Base-by-base conservation (phyloP, 2,329 filamentous ascomycete genomes). In the Cadophora gregata region DNA sequence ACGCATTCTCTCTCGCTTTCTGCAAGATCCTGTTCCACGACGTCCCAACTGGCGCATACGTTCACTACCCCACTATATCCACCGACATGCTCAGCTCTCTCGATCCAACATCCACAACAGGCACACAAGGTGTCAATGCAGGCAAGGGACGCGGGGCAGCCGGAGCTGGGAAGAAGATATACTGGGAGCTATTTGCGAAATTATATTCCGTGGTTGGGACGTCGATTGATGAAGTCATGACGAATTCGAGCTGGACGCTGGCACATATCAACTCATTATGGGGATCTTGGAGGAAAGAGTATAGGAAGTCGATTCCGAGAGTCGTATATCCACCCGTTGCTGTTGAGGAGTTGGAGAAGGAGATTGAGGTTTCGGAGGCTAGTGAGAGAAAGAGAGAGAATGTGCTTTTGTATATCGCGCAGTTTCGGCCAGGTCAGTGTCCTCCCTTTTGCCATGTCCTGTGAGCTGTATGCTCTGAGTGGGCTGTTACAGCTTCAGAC, bases 61-160 rank as follows among this genome's bases (percentile, higher is more conserved):
- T 98, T 0, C 96, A 99, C 80, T 99, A 98, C 77, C 96, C 96
- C 0, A 98, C 95, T 64, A 99, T 99, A 63, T 97, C 94, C 3
- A 99, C 93, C 60, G 96, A 99, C 75, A 99, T 99, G 96, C 87
- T 99, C 4, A 86, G 88, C 25, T 95, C 92, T 21, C 87, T 97
- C 4, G 87, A 93, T 72, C 87, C 91, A 9, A 78, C 77, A 9
- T 85, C 83, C 1, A 69, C 79, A 38, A 85, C 83, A 58, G 91
- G 89, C 16, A 78, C 78, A 64, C 90, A 87, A 79, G 91, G 95
- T 2, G 83, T 97, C 64, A 96, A 98, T 77, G 92, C 94, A 4
- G 94, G 95, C 36, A 85, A 91, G 63, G 95, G 93, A 2, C 84
- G 83, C 33, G 95, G 95, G 0, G 75, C 85, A 31, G 89, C 87